Conservation (phyloP, 2,329 filamentous ascomycete genomes). For the Amauroascus niger region DNA sequence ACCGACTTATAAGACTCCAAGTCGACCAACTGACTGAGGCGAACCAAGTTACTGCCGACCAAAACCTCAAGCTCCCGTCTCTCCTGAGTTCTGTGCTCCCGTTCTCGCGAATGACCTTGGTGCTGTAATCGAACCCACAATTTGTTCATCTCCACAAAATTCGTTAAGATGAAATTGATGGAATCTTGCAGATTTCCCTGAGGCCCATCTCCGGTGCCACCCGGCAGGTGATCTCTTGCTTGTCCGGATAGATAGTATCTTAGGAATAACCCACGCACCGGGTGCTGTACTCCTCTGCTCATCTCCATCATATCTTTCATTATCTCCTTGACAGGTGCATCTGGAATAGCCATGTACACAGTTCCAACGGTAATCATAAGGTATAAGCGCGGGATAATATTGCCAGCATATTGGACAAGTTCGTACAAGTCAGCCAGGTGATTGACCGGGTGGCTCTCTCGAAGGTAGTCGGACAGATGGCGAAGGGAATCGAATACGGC, state of each 20-base stretch:
- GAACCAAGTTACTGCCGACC: conserved; percentile 91
- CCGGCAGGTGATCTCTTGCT: conserved; percentile 78
- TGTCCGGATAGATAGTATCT: conserved; percentile 95
- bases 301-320: conserved; percentile 99
- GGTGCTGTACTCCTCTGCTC: conserved; percentile 95
- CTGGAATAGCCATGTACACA: conserved; percentile 96
- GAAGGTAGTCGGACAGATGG: conserved; percentile 90
- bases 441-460: conserved; percentile 94
- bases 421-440: conserved; percentile 97
- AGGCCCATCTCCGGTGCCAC: conserved; percentile 73
- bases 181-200: conserved; percentile 95
- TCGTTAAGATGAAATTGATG: conserved; percentile 95
- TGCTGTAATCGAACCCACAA: conserved; percentile 96
- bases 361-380: conserved; percentile 99
- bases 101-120: conserved; percentile 89
- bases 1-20: conserved; percentile 85
- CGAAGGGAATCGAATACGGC: conserved; percentile 94
- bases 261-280: conserved; percentile 86
- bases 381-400: conserved; percentile 91
- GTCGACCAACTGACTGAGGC: conserved; percentile 90
- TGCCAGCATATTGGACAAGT: conserved; percentile 94
- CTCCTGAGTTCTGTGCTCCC: conserved; percentile 87
- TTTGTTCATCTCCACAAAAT: conserved; percentile 99
- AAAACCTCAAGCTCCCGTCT: conserved; percentile 89
- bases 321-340: conserved; percentile 97